Evolutionary conservation across 108 stramenopile genomes (phyloP).

Genomic region (Epithemia pelagica): DNA sequence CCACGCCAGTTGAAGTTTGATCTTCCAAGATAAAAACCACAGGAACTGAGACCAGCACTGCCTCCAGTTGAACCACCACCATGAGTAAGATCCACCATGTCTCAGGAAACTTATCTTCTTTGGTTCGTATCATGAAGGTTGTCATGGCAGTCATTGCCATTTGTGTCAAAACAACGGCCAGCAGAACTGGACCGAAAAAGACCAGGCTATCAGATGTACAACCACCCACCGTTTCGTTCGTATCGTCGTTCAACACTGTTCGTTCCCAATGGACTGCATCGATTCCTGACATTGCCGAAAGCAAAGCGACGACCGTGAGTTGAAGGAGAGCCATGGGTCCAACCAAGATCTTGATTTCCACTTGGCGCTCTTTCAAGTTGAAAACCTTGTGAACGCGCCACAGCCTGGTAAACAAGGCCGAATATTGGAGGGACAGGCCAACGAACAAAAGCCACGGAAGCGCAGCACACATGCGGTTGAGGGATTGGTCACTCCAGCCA

Average conservation of each 20-base stretch:
- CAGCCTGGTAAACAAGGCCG: conserved; percentile 45
- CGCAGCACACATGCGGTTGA: conserved; percentile 25
- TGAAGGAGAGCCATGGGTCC: conserved; percentile 21
- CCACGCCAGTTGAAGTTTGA: background rate
- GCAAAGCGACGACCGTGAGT: conserved; percentile 15
- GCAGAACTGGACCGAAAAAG: background rate
- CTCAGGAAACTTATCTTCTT: conserved; percentile 13
- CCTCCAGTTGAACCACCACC: conserved; percentile 7
- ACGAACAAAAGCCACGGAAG: conserved; percentile 32
- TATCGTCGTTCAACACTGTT: background rate
- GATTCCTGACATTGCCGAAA: conserved; percentile 17
- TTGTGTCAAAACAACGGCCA: conserved; percentile 10
- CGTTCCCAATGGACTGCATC: conserved; percentile 20
- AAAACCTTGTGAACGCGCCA: conserved; percentile 42
- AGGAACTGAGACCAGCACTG: conserved; percentile 6
- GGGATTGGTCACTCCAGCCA: conserved; percentile 9
- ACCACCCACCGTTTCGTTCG: background rate
- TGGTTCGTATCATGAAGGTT: conserved; percentile 18
- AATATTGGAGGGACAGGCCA: conserved; percentile 37
- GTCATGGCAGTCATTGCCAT: conserved; percentile 8
- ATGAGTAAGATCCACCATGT: conserved; percentile 16
- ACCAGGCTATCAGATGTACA: background rate
- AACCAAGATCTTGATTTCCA: conserved; percentile 19
- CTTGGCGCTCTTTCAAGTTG: conserved; percentile 3
- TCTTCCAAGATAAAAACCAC: conserved; percentile 1